phyloP scores from a whole-genome alignment of 2,329 filamentous ascomycete genomes.

The Zelopaecilomyces penicillatus region DNA sequence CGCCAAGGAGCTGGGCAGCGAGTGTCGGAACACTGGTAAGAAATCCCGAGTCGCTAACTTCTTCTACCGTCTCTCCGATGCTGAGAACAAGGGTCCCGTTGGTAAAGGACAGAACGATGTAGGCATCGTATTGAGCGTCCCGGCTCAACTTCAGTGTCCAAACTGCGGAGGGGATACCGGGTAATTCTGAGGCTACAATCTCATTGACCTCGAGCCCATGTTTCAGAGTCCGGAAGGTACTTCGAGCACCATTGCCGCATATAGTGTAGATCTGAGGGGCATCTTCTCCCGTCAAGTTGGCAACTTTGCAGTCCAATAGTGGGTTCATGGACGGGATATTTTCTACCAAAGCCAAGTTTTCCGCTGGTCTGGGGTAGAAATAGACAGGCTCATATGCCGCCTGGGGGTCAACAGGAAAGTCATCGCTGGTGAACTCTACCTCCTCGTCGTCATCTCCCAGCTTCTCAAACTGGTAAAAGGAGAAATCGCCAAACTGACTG shows the following conservation, averaged over 20 bases:
- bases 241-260: conserved; percentile 80
- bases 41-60: conserved; percentile 90
- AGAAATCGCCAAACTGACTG: conserved; percentile 85
- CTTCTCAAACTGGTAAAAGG: conserved; percentile 96
- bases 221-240: conserved; percentile 83
- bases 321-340: conserved; percentile 86
- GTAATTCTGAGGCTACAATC: conserved; percentile 88
- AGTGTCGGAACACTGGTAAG: conserved; percentile 81
- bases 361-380: conserved; percentile 70
- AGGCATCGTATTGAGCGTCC: conserved; percentile 79
- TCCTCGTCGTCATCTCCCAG: conserved; percentile 93
- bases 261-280: conserved; percentile 94
- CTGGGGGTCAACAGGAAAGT: conserved; percentile 67
- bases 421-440: conserved; percentile 73
- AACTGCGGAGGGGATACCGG: conserved; percentile 79
- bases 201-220: conserved; percentile 91
- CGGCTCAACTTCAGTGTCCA: conserved; percentile 89
- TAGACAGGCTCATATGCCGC: conserved; percentile 70
- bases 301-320: conserved; percentile 81
- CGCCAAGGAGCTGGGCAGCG: conserved; percentile 87
- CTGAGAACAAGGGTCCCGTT: conserved; percentile 87
- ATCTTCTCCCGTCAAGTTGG: conserved; percentile 84
- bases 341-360: conserved; percentile 79
- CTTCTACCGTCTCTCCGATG: conserved; percentile 93
- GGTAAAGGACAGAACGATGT: conserved; percentile 89